phyloP scores from a whole-genome alignment of 208 protist species.

The Herpetomonas tarakana region DNA sequence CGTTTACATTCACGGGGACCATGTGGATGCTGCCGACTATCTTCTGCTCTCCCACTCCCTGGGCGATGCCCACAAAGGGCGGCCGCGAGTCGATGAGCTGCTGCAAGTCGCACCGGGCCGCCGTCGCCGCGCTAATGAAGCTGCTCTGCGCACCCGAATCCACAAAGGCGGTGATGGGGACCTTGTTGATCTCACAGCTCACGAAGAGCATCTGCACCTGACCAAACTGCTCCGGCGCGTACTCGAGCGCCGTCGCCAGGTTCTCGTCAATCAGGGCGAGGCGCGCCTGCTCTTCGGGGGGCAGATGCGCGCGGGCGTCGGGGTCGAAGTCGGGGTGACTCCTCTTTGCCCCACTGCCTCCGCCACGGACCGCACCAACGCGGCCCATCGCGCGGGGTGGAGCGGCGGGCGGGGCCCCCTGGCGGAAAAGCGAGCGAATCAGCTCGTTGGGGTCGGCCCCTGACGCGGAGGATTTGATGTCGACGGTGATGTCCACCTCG shows the following conservation, averaged over 20 bases:
- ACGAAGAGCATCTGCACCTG: slow-evolving; percentile 93
- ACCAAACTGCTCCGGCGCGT: slow-evolving; percentile 93
- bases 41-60: slow-evolving; percentile 86
- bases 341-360: too few species aligned
- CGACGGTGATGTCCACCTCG: not conserved
- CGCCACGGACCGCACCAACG: too few species aligned
- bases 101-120: slow-evolving; percentile 84
- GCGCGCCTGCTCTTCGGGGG: slow-evolving; percentile 79
- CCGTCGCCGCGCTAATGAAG: slow-evolving; percentile 78
- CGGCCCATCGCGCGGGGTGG: too few species aligned
- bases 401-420: too few species aligned
- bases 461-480: not conserved
- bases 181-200: slow-evolving; percentile 82
- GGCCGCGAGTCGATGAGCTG: slow-evolving; percentile 89
- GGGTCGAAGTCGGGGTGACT: not conserved
- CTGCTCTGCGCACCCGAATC: slow-evolving; percentile 87
- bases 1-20: slow-evolving; percentile 70
- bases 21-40: slow-evolving; percentile 94
- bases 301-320: not conserved
- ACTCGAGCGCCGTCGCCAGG: slow-evolving; percentile 87
- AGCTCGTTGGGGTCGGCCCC: not conserved
- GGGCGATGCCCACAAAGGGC: slow-evolving; percentile 51
- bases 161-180: slow-evolving; percentile 94
- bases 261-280: slow-evolving; percentile 89
- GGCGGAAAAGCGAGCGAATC: not conserved